phyloP scores from a whole-genome alignment of 192 early-diverging fungal species.

The Chytriomyces confervae region DNA sequence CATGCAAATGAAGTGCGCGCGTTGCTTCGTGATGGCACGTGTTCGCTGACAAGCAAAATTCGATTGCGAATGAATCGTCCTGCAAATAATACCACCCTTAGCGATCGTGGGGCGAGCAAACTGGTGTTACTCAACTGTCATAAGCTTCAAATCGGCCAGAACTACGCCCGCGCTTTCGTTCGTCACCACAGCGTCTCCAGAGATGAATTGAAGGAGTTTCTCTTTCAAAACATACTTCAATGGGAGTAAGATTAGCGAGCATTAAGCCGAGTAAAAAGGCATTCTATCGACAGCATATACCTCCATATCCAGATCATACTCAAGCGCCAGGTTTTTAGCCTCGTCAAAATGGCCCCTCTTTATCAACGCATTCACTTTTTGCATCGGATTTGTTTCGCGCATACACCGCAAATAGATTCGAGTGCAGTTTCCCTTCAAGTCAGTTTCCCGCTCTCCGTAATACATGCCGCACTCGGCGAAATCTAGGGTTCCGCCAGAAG shows the following conservation, averaged over 20 bases:
- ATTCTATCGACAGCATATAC: conserved; percentile 14
- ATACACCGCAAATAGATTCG: conserved; percentile 32
- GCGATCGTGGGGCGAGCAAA: neutral
- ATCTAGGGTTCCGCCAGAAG: too few relatives aligned
- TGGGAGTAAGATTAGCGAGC: neutral
- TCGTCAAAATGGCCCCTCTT: conserved; percentile 40
- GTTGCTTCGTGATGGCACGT: conserved; percentile 16
- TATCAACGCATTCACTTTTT: conserved; percentile 41
- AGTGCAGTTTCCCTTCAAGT: neutral
- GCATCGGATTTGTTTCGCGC: conserved; percentile 34
- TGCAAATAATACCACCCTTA: neutral
- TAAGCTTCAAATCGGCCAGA: neutral
- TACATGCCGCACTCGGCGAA: too few relatives aligned
- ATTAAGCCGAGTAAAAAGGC: too few relatives aligned
- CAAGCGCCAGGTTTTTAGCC: conserved; percentile 39
- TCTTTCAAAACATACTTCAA: conserved; percentile 27
- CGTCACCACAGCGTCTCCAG: neutral
- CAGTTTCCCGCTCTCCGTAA: too few relatives aligned
- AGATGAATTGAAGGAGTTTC: conserved; percentile 11
- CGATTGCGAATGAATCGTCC: conserved; percentile 35
- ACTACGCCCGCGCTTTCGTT: too few relatives aligned
- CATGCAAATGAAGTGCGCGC: conserved; percentile 32
- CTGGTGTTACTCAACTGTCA: neutral
- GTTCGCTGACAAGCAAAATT: conserved; percentile 32
- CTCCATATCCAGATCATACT: conserved; percentile 41